Conservation (phyloP, 768 basidiomycete species). For the Tulasnella sp. region DNA sequence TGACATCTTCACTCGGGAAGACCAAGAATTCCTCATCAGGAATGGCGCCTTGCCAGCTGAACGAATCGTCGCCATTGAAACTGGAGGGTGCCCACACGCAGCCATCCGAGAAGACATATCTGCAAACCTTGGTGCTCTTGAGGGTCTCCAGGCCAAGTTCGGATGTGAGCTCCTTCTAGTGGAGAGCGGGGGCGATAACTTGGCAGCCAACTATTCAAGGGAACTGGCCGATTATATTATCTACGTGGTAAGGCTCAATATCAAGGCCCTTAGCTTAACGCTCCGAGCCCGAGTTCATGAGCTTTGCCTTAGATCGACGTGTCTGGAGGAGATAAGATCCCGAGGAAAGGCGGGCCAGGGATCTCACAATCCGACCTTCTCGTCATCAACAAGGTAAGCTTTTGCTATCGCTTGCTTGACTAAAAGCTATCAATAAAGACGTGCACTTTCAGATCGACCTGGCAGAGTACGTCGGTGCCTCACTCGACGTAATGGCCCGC, state of each 20-base stretch:
- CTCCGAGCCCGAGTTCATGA: not conserved
- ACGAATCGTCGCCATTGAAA: constrained; percentile 94
- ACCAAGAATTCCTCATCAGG: constrained; percentile 93
- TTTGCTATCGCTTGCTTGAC: not conserved
- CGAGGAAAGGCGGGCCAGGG: constrained; percentile 94
- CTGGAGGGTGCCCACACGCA: constrained; percentile 95
- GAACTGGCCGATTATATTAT: constrained; percentile 97
- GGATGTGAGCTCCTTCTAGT: constrained; percentile 86
- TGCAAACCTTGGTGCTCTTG: constrained; percentile 92
- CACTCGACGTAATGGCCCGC: constrained; percentile 86
- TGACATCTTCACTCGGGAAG: constrained; percentile 97
- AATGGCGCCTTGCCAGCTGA: constrained; percentile 76
- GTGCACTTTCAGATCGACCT: constrained; percentile 66
- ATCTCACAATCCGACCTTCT: constrained; percentile 89
- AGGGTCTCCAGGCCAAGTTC: constrained; percentile 86
- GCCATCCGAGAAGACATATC: constrained; percentile 97
- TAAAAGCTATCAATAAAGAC: not conserved
- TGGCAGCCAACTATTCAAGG: constrained; percentile 84
- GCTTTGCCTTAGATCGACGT: constrained; percentile 30
- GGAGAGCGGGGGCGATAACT: constrained; percentile 93
- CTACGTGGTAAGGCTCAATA: constrained; percentile 50
- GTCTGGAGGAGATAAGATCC: constrained; percentile 91
- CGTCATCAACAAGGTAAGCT: constrained; percentile 81
- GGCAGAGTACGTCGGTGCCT: constrained; percentile 84
- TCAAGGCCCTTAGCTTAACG: not conserved